Base-by-base conservation (phyloP, 129 eudicot genomes). In the Lactuca saligna region DNA sequence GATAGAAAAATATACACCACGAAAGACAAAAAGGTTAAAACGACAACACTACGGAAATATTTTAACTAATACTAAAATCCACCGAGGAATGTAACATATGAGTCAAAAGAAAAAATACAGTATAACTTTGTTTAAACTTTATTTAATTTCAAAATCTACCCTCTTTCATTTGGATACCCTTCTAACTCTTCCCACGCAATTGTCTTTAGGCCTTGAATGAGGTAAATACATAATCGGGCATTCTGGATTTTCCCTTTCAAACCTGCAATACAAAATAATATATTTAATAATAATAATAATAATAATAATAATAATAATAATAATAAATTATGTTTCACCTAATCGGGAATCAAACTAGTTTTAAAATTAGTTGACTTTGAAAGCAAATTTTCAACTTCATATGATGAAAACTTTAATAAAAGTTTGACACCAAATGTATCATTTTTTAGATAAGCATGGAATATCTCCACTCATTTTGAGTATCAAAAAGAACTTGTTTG, bases 121-220 rank as follows among this genome's bases (percentile, higher is more conserved):
- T n/a, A 20, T 55, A 58, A 41, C 16, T 29, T 41, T 14, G 51
- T 42, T 4, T 38, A 11, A 50, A 39, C 17, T n/a, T 67, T 60
- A 34, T 48, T 71, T 38, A 61, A 51, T 12, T 33, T 60, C 78
- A 60, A 37, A 71, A 46, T 71, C 77, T 57, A 57, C 50, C 48
- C 61, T 12, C 77, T n/a, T 54, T 74, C n/a, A 49, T 3, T 65
- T 71, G 7, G 80, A 82, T 44, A 79, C 75, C 63, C 80, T 79
- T 15, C 49, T 84, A 25, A 90, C 44, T 75, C 82, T 85, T 70
- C 84, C 97, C 56, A 90, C 16, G 78, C 97, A 91, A 66, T 88
- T 91, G 71, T 91, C 97, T 65, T 80, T 82, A 11, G 97, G 97
- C 79, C 97, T 91, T 16, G 79, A 55, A 77, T 88, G 96, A 14